These are phyloP conservation scores for Carex sylvatica DNA, from an alignment of 202 grass and related monocot genomes.

Conservation along the genomic window DNA sequence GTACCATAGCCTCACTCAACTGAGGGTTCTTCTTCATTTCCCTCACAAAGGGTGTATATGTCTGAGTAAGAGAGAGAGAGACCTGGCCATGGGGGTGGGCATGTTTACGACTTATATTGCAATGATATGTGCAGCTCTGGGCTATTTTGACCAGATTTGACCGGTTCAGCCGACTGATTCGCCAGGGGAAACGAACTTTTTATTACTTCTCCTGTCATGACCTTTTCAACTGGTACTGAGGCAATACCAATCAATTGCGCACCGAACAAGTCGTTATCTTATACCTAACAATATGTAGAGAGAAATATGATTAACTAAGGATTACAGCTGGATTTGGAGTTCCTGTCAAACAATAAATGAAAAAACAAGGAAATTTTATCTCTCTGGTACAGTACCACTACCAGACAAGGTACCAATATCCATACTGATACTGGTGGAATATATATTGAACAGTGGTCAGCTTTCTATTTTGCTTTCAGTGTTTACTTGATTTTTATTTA, in stretches of 20 bases:
- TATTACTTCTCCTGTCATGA: slow-evolving; percentile 39
- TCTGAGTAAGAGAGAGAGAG: neutral
- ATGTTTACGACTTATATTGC: slow-evolving; percentile 48
- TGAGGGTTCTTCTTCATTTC: too few species aligned
- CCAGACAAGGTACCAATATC: neutral
- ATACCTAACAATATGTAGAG: slow-evolving; percentile 53
- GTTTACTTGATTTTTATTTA: neutral
- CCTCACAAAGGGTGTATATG: too few species aligned
- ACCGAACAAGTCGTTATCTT: slow-evolving; percentile 90
- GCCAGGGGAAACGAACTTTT: slow-evolving; percentile 73
- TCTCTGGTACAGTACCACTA: neutral
- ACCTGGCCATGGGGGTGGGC: slow-evolving; percentile 62
- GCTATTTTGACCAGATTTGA: slow-evolving; percentile 36
- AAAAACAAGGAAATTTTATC: neutral
- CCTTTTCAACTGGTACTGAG: slow-evolving; percentile 62
- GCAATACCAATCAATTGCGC: slow-evolving; percentile 84
- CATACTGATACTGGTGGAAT: neutral
- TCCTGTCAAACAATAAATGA: neutral
- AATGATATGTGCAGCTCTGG: slow-evolving; percentile 69
- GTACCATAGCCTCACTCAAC: too few species aligned
- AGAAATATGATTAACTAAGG: neutral
- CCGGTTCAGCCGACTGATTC: slow-evolving; percentile 46
- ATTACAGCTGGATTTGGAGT: neutral
- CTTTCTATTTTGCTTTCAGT: neutral
- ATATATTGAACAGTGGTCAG: neutral